These are phyloP conservation scores for Suhomyces bribrorum DNA, from an alignment of 1,139 yeast species.

Conservation along the genomic window DNA sequence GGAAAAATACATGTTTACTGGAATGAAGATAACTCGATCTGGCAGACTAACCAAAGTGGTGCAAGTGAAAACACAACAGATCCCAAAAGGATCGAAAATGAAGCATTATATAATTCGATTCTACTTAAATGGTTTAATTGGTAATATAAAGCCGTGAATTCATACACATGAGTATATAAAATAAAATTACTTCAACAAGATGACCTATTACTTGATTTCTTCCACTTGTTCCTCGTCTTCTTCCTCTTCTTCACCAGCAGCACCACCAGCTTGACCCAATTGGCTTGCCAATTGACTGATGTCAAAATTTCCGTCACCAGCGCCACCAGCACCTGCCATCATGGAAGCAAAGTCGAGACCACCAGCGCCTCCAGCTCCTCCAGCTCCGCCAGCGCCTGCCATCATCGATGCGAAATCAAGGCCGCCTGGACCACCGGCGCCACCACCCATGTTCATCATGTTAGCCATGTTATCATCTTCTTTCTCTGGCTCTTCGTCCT, in stretches of 20 bases:
- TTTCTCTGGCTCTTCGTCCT: conserved; percentile 41
- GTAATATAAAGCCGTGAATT: not conserved
- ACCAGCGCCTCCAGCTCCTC: conserved; percentile 38
- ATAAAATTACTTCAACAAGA: no score
- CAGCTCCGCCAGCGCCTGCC: conserved; percentile 26
- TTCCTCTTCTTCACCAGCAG: conserved; percentile 29
- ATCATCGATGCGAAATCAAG: conserved; percentile 25
- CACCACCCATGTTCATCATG: conserved; percentile 25
- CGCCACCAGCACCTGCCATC: conserved; percentile 26
- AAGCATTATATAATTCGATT: not conserved
- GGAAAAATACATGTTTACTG: not conserved
- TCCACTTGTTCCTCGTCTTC: conserved; percentile 33
- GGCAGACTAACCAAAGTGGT: not conserved
- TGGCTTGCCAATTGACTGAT: conserved; percentile 45
- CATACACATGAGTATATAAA: not conserved
- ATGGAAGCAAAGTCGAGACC: conserved; percentile 25
- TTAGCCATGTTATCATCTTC: conserved; percentile 41
- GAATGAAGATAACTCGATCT: not conserved
- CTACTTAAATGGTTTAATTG: not conserved
- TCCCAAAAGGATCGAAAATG: not conserved
- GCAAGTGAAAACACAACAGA: not conserved
- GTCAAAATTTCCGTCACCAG: conserved; percentile 28
- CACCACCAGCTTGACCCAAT: conserved; percentile 44
- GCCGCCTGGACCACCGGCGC: conserved; percentile 33
- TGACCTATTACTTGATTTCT: conserved; percentile 17